These are phyloP conservation scores for Cytospora leucostoma DNA, from an alignment of 2,329 filamentous ascomycete species.

Conservation along the genomic window DNA sequence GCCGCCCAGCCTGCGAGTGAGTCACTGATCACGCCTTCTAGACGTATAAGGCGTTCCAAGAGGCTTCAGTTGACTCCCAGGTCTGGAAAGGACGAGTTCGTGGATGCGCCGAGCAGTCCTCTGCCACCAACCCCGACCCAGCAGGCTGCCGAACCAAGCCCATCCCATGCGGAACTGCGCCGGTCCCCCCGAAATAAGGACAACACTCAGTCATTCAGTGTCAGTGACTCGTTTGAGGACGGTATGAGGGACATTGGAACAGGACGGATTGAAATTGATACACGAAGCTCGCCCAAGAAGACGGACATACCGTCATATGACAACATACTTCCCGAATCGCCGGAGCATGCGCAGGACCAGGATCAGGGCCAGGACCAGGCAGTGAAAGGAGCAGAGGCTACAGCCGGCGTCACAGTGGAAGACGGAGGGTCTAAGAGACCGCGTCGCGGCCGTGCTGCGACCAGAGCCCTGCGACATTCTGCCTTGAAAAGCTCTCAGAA, in stretches of 20 bases:
- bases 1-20: background rate
- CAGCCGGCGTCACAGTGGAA: constrained; percentile 19
- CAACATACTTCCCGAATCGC: constrained; percentile 25
- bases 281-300: constrained; percentile 25
- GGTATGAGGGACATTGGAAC: constrained; percentile 17
- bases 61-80: constrained; percentile 42
- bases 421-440: constrained; percentile 2
- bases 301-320: constrained; percentile 18
- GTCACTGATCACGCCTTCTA: constrained; percentile 8
- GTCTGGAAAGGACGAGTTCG: constrained; percentile 49
- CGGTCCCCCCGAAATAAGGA: constrained; percentile 7
- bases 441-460: constrained; percentile 20
- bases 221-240: constrained; percentile 39
- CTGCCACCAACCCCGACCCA: constrained; percentile 35
- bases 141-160: constrained; percentile 29
- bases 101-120: constrained; percentile 52
- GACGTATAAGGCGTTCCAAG: constrained; percentile 22
- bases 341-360: constrained; percentile 3
- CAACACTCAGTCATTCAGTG: constrained; percentile 39
- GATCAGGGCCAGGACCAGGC: background rate
- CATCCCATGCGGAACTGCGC: background rate
- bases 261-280: constrained; percentile 22
- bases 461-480: constrained; percentile 5
- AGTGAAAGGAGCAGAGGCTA: background rate
- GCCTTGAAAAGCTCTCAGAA: constrained; percentile 4